Evolutionary conservation across 495 filamentous ascomycete genomes (phyloP), one percentile per base, ranked within the genome.

Genomic region (Aspergillus taichungensis): DNA sequence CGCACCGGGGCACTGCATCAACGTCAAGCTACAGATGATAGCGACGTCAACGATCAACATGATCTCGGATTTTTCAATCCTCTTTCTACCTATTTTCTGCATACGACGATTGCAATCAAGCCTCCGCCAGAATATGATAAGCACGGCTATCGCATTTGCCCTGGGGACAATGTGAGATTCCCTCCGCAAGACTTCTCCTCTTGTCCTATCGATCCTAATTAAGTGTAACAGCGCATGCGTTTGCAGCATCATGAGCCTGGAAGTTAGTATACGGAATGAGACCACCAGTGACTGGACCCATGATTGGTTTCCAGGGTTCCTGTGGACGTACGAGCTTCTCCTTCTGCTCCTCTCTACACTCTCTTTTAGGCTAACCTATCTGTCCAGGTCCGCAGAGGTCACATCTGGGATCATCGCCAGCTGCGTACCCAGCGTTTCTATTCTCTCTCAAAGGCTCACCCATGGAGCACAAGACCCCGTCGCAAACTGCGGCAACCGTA

Each of bases 1-100:
- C 1, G 40, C 49, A 11, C 50, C 54, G 10, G 65, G 65, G 9
- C 53, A 34, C 7, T 68, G 65, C 29, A 43, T 67, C 39, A 50
- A 63, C 34, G 47, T 61, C n/a, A 47, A 56, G 8, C 47, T 44
- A 6, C 40, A 63, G 4, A 56, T 71, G 14, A 49, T 61, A 13
- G 54, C 56, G 13, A 66, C 57, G 14, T 59, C 66, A 0, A 33
- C 54, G 1, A 62, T 69, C 53, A 71, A 71, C 42, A 58, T 56
- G 8, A 4, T 58, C 1, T 64, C 66, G 0, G 66, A 71, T 42
- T 44, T 63, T 11, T n/a, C 63, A n/a, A 59, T 71, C 11, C 47
- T 71, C 13, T 33, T 67, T 1, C 34, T 71, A 3, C 67, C 67
- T 0, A 55, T 65, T 5, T 47, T 59, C 24, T 55, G 54, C 30